Evolutionary conservation across 345 rosid species (phyloP), one percentile per base, ranked within the genome.

Genomic region (Pugionium cornutum): DNA sequence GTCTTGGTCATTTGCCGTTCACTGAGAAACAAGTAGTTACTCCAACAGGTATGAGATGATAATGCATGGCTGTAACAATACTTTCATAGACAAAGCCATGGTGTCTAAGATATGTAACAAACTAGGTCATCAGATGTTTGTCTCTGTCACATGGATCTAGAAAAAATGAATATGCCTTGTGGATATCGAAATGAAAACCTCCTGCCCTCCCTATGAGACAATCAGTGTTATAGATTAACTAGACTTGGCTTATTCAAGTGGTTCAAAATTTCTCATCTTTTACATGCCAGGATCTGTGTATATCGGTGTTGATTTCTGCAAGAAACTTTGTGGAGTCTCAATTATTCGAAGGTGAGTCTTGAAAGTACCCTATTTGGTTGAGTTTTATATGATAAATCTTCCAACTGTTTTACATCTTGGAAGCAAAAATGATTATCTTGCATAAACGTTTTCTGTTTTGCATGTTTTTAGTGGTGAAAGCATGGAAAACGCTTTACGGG

Each of bases 401-500:
- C 54, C 25, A 43, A 53, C 3, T 31, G 11, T 68, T 39, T 50
- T 26, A 41, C 50, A 53, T 41, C 27, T 31, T 64, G 42, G 43
- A 68, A 39, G 35, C 66, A 68, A 4, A 31, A 2, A 10, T 42
- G 11, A 42, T 46, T 35, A 33, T 50, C 50, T 41, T 60, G 59
- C 79, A 69, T 57, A 51, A 53, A 47, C 4, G 5, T 46, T 37
- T 53, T 55, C n/a, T 74, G 67, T 72, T 59, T 37, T 39, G 58
- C 27, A 61, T 7, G 9, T 36, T 60, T 40, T 34, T 72, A 95
- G 99, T 80, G 97, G 99, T 68, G 99, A 95, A 76, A 95, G 97
- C 83, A 95, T 91, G 99, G 97, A 95, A 87, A 91, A 95, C 45
- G 96, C 99, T 4, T 67, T 95, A 55, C 99, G 95, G 5, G 97